Evolutionary conservation across 2,329 filamentous ascomycete genomes (phyloP).

Genomic region (Cordyceps militaris): DNA sequence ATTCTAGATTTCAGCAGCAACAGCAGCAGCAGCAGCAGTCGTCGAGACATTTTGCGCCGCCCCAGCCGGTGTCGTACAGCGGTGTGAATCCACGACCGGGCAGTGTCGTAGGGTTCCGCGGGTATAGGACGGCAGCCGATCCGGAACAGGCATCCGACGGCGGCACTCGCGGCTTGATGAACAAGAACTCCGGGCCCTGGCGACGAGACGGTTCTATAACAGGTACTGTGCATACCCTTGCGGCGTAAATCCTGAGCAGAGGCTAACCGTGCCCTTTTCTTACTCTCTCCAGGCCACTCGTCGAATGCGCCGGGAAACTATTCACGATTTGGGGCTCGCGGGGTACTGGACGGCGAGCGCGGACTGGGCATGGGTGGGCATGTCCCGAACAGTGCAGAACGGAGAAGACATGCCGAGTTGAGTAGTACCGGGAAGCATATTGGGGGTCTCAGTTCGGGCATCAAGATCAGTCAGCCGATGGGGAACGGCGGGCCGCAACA

Average conservation of each 20-base stretch:
- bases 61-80: conserved; percentile 5
- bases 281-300: neutral
- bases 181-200: neutral
- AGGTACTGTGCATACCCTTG: neutral
- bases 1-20: conserved; percentile 15
- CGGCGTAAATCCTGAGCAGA: no score
- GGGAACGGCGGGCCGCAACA: conserved; percentile 17
- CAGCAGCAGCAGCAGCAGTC: neutral
- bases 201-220: neutral
- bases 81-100: neutral
- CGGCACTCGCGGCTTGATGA: neutral
- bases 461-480: conserved; percentile 17
- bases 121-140: neutral
- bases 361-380: neutral
- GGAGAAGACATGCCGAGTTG: neutral
- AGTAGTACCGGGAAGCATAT: neutral
- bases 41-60: conserved; percentile 14
- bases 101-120: neutral
- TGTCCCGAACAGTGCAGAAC: conserved; percentile 3
- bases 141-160: neutral
- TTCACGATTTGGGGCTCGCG: neutral
- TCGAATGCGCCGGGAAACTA: neutral
- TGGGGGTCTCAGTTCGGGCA: conserved; percentile 13
- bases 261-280: neutral
- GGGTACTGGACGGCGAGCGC: neutral